phyloP scores from a whole-genome alignment of 495 filamentous ascomycete species.

The Xylaria cubensis region DNA sequence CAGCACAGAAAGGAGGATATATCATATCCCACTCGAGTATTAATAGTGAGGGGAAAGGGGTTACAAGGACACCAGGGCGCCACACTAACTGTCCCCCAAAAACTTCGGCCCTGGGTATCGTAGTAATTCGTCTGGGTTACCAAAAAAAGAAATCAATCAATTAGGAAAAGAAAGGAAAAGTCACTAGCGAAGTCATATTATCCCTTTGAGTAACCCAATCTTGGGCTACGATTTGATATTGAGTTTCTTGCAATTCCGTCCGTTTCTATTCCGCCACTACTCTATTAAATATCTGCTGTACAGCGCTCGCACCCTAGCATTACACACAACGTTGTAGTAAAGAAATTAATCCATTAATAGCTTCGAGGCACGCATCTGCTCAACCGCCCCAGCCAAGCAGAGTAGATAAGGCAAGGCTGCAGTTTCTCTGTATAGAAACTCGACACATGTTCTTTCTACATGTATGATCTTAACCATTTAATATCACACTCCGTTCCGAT shows the following conservation, averaged over 20 bases:
- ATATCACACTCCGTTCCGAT: not conserved
- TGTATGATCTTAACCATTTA: not conserved
- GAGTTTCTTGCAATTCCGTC: not conserved
- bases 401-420: not conserved
- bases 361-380: slow-evolving; percentile 6
- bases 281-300: not conserved
- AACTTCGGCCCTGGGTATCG: not conserved
- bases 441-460: not conserved
- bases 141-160: not conserved
- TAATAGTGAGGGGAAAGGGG: slow-evolving; percentile 5
- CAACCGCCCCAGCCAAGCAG: not conserved
- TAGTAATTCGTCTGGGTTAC: not conserved
- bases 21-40: not conserved
- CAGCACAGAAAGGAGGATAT: not conserved
- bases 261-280: not conserved
- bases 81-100: not conserved
- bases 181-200: not conserved
- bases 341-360: not conserved
- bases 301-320: not conserved
- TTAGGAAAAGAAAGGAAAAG: not conserved
- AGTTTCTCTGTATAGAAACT: not conserved
- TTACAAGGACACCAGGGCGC: not conserved
- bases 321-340: not conserved
- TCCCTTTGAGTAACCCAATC: not conserved
- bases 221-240: not conserved